These are phyloP conservation scores for Petunia axillaris DNA, from an alignment of 257 asterid genomes.

Conservation along the genomic window DNA sequence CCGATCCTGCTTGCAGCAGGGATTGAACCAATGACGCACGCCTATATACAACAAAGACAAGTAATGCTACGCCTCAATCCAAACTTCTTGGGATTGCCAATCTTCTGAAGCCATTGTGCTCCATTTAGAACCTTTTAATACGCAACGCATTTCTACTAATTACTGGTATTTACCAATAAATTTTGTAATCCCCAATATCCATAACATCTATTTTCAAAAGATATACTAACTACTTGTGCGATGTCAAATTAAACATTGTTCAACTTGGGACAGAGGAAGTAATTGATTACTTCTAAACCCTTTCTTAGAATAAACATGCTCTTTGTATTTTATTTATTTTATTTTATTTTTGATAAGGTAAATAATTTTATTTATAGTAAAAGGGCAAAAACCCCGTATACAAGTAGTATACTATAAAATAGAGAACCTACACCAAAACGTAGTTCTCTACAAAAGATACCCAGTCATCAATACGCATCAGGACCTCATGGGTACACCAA, in stretches of 20 bases:
- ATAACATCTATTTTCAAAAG: not conserved
- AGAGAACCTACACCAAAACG: no score
- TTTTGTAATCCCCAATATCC: not conserved
- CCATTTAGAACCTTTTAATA: conserved; percentile 3
- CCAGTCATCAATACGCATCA: no score
- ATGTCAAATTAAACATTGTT: not conserved
- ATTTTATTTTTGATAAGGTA: no score
- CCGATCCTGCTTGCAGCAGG: no score
- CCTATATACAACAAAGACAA: not conserved
- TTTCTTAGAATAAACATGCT: not conserved
- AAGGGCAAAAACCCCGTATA: no score
- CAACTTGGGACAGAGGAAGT: conserved; percentile 8
- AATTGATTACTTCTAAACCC: not conserved
- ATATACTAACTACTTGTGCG: not conserved
- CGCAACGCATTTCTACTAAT: not conserved
- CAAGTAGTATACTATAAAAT: no score
- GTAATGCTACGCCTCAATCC: not conserved
- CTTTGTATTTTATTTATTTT: not conserved
- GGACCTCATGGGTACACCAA: no score
- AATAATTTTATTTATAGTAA: no score
- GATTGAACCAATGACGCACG: no score
- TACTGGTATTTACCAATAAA: not conserved
- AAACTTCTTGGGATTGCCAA: not conserved
- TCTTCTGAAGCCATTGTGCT: not conserved
- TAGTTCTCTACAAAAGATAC: no score